phyloP scores from a whole-genome alignment of 106 monocot species.

The Hemerocallis citrina region DNA sequence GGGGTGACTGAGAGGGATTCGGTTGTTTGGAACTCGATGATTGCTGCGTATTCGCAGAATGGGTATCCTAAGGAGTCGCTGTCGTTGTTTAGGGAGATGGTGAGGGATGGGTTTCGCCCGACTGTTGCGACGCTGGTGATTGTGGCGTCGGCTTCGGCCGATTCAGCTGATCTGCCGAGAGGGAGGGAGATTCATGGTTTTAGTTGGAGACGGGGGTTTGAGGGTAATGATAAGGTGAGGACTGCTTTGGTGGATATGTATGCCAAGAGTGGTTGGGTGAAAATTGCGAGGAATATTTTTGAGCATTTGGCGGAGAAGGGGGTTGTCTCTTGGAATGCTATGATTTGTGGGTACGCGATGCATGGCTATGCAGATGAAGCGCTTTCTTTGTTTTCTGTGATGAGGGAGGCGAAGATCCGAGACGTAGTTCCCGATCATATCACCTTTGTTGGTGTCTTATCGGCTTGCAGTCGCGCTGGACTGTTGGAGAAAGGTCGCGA shows the following conservation, averaged over 20 bases:
- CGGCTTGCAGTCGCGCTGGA: slow-evolving; percentile 76
- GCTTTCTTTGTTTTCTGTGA: slow-evolving; percentile 28
- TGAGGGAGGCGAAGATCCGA: slow-evolving; percentile 34
- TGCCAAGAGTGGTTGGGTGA: slow-evolving; percentile 67
- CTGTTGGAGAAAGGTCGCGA: slow-evolving; percentile 34
- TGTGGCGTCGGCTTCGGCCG: slow-evolving; percentile 50
- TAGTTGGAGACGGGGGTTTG: slow-evolving; percentile 44
- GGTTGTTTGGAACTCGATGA: slow-evolving; percentile 90
- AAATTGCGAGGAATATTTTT: slow-evolving; percentile 48
- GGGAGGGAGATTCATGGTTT: slow-evolving; percentile 65
- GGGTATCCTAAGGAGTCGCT: slow-evolving; percentile 44
- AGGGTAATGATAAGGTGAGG: slow-evolving; percentile 37
- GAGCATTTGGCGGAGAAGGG: slow-evolving; percentile 33
- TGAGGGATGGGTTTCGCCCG: slow-evolving; percentile 20
- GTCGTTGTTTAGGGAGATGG: slow-evolving; percentile 42
- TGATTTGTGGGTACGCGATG: slow-evolving; percentile 6
- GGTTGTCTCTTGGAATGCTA: slow-evolving; percentile 12
- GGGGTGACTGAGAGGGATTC: slow-evolving; percentile 31
- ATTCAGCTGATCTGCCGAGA: slow-evolving; percentile 40
- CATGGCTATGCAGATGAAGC: slow-evolving; percentile 7
- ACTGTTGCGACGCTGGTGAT: slow-evolving; percentile 67
- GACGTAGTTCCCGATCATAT: slow-evolving; percentile 40
- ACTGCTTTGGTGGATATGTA: slow-evolving; percentile 84
- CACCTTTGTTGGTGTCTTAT: slow-evolving; percentile 67
- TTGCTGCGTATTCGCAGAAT: slow-evolving; percentile 57